A percentile compares a stretch with the other conserved stretches of the same genome.
Conservation (phyloP, 1,284 basidiomycete genomes). For the Takashimella koratensis region DNA sequence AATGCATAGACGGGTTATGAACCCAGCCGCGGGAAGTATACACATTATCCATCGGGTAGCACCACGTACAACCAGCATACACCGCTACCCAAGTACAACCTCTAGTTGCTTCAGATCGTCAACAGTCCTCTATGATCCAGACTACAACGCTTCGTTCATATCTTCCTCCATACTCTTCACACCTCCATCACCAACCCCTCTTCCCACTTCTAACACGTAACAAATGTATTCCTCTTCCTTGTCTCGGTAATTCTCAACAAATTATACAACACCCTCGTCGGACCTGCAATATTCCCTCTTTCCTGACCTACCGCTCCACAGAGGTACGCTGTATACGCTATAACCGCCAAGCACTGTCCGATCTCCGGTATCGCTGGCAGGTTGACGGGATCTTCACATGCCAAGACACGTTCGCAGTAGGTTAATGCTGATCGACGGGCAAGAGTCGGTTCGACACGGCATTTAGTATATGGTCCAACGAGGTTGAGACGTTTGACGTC, state of each 20-base stretch:
- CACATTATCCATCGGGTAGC: too few species aligned
- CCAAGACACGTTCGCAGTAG: constrained; percentile 6
- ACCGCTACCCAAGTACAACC: too few species aligned
- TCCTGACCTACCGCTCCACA: constrained; percentile 3
- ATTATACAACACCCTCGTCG: constrained; percentile 7
- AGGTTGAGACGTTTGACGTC: not conserved
- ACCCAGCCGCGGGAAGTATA: too few species aligned
- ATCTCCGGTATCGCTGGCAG: constrained; percentile 1
- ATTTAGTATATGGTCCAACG: constrained; percentile 1
- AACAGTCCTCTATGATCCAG: too few species aligned
- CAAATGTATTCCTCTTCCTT: constrained; percentile 3
- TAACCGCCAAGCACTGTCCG: constrained; percentile 4
- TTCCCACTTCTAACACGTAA: constrained; percentile 2
- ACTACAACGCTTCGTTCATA: too few species aligned
- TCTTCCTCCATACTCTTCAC: too few species aligned
- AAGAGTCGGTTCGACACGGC: constrained; percentile 8
- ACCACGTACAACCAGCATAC: too few species aligned
- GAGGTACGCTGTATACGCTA: constrained; percentile 8
- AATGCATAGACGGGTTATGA: too few species aligned
- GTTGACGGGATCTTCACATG: constrained; percentile 7
- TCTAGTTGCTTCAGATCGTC: too few species aligned
- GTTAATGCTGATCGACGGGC: constrained; percentile 3
- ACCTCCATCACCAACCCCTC: constrained; percentile 1
- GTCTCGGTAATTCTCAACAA: constrained; percentile 5
- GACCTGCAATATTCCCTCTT: constrained; percentile 4